phyloP scores from a whole-genome alignment of 1,284 basidiomycete genomes.

The Puccinia horiana region DNA sequence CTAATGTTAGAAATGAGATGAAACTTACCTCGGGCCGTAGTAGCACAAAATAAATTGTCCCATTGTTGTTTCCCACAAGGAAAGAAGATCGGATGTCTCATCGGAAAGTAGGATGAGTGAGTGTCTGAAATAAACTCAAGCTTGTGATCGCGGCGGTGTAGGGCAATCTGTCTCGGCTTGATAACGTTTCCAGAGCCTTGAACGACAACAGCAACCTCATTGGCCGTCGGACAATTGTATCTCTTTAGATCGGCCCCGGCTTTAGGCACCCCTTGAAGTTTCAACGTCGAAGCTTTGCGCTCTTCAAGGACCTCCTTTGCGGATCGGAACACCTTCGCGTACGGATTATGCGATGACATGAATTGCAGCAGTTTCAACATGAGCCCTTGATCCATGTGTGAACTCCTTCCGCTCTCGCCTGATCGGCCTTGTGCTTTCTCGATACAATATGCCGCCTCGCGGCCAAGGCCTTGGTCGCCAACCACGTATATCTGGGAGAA shows the following conservation, averaged over 20 bases:
- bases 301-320: not conserved
- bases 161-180: not conserved
- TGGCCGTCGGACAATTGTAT: not conserved
- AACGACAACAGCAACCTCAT: not conserved
- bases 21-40: too few relatives aligned
- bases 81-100: conserved; percentile 6
- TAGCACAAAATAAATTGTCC: not conserved
- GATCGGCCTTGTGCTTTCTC: too few relatives aligned
- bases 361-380: too few relatives aligned
- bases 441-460: too few relatives aligned
- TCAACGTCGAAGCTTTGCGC: not conserved
- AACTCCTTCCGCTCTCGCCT: too few relatives aligned
- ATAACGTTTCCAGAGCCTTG: not conserved
- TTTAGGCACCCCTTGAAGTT: not conserved
- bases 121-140: not conserved
- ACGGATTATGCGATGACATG: too few relatives aligned
- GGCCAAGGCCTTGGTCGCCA: not conserved
- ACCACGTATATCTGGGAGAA: conserved; percentile 16
- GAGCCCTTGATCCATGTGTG: too few relatives aligned
- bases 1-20: not conserved
- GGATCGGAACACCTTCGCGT: not conserved
- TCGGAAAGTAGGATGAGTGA: not conserved
- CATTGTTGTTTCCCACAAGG: not conserved
- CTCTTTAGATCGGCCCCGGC: not conserved
- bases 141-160: not conserved